A percentile compares a stretch with the other conserved stretches of the same genome.
Evolutionary conservation across 179 eudicot species (phyloP).

Genomic region (Amaranthus tricolor): DNA sequence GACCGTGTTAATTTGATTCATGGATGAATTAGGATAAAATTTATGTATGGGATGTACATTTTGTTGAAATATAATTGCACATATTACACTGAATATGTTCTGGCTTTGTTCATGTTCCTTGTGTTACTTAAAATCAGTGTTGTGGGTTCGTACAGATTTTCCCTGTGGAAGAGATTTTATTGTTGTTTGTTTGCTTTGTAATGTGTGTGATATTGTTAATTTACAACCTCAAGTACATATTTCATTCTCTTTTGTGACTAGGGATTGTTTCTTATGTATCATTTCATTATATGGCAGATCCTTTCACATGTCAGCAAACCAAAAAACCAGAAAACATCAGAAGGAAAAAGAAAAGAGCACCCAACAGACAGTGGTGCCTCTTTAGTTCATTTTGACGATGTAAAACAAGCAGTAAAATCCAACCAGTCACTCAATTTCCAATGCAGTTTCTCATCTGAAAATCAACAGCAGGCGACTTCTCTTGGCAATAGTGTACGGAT

Average conservation of each 20-base stretch:
- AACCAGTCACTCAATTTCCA: slow-evolving; percentile 37
- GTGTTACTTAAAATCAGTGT: neutral
- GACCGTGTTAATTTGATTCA: too few species aligned
- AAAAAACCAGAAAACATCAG: slow-evolving; percentile 38
- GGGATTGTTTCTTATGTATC: slow-evolving; percentile 11
- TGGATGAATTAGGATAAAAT: too few species aligned
- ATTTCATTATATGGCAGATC: slow-evolving; percentile 32
- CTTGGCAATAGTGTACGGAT: slow-evolving; percentile 36
- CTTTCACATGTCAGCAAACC: slow-evolving; percentile 37
- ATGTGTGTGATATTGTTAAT: neutral
- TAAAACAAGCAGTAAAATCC: slow-evolving; percentile 28
- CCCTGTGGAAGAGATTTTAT: neutral
- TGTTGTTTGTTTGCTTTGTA: neutral
- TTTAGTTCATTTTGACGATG: slow-evolving; percentile 30
- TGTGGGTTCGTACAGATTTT: neutral
- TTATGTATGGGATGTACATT: too few species aligned
- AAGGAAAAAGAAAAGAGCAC: slow-evolving; percentile 41
- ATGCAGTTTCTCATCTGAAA: slow-evolving; percentile 26
- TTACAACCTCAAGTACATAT: neutral
- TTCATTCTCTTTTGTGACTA: neutral
- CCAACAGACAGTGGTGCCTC: slow-evolving; percentile 33
- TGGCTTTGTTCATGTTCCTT: neutral
- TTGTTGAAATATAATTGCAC: too few species aligned
- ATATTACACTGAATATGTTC: too few species aligned
- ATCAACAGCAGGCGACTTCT: slow-evolving; percentile 34